phyloP scores from a whole-genome alignment of 768 basidiomycete genomes.

The Lactarius psammicola region DNA sequence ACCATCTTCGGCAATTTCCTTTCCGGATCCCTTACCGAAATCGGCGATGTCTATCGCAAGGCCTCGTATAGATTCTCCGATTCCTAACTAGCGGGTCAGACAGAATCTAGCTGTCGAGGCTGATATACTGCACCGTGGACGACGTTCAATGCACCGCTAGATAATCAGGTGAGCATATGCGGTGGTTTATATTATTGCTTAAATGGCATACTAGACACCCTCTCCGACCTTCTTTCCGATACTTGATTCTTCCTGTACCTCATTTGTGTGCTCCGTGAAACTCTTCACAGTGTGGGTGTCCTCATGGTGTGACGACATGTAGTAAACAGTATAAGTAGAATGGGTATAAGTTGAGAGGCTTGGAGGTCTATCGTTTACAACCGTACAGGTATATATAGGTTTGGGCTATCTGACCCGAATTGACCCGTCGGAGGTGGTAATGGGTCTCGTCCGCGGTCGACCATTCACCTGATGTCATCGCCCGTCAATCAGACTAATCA shows the following conservation, averaged over 20 bases:
- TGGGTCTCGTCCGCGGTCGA: neutral
- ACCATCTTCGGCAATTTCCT: constrained; percentile 11
- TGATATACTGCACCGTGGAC: constrained; percentile 12
- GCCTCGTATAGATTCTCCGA: constrained; percentile 22
- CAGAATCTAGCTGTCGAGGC: neutral
- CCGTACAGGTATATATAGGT: neutral
- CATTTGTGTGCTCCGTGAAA: neutral
- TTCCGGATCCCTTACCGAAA: constrained; percentile 14
- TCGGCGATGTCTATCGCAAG: constrained; percentile 17
- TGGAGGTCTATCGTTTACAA: neutral
- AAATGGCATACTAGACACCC: constrained; percentile 16
- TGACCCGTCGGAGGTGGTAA: neutral
- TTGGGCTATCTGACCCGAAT: neutral
- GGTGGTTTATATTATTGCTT: neutral
- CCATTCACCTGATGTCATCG: neutral
- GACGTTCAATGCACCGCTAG: constrained; percentile 8
- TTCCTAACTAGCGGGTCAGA: constrained; percentile 6
- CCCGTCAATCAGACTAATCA: neutral
- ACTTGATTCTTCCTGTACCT: neutral
- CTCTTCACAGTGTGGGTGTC: constrained; percentile 1
- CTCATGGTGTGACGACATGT: constrained; percentile 17
- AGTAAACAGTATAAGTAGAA: neutral
- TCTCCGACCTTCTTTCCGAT: constrained; percentile 7
- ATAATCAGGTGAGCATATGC: neutral
- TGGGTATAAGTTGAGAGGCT: neutral